Evolutionary conservation across 139 green algal species (phyloP).

Genomic region (Parachlorella kessleri): DNA sequence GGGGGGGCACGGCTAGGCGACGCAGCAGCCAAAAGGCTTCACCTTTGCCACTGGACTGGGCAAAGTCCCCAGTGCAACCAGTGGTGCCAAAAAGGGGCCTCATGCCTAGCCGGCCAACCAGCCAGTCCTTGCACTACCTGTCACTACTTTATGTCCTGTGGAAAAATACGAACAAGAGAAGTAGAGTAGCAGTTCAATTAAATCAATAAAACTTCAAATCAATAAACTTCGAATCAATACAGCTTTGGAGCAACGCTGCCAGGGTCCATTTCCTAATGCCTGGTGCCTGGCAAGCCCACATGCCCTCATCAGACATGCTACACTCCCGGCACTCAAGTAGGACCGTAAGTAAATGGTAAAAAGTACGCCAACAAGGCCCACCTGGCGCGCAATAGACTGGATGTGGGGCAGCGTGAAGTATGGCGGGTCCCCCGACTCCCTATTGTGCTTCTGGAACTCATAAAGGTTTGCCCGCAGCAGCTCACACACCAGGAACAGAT

Average conservation of each 20-base stretch:
- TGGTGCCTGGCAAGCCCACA: background rate
- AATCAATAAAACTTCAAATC: no score
- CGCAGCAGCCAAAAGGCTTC: no score
- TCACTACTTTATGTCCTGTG: no score
- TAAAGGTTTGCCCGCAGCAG: conserved; percentile 97
- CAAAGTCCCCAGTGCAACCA: background rate
- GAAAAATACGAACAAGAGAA: no score
- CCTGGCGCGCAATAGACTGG: conserved; percentile 86
- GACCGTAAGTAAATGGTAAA: no score
- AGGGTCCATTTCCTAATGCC: background rate
- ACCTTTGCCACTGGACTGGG: background rate
- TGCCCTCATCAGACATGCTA: background rate
- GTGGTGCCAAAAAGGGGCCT: background rate
- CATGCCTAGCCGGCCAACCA: no score
- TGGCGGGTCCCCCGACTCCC: conserved; percentile 60
- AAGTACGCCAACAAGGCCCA: no score
- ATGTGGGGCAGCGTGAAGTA: conserved; percentile 95
- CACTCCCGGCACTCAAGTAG: background rate
- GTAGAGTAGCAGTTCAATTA: no score
- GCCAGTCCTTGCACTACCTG: no score
- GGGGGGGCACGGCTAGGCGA: no score
- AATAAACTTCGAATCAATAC: no score
- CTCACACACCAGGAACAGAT: conserved; percentile 97
- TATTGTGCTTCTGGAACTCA: conserved; percentile 97
- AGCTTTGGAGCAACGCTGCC: no score